A percentile compares a stretch with the other conserved stretches of the same genome.
These are phyloP conservation scores for Bonia amplexicaulis DNA, from an alignment of 176 grass and related monocot genomes.

Conservation along the genomic window DNA sequence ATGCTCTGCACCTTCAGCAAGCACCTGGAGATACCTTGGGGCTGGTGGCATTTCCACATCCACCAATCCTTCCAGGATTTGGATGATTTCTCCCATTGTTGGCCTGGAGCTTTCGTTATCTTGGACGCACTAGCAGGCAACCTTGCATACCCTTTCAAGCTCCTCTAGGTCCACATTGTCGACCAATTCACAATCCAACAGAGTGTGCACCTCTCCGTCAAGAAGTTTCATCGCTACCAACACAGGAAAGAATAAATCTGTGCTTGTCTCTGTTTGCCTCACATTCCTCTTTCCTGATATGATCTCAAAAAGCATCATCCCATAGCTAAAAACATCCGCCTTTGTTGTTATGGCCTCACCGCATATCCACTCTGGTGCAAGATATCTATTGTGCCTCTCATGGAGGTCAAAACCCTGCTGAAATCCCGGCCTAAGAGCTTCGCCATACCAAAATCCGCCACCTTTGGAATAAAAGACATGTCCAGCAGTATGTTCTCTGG, in stretches of 20 bases:
- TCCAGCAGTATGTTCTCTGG: conserved; percentile 35
- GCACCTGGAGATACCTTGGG: conserved; percentile 8
- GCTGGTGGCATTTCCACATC: neutral
- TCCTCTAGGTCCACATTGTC: neutral
- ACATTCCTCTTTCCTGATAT: neutral
- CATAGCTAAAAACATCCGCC: conserved; percentile 20
- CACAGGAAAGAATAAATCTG: neutral
- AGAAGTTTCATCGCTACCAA: conserved; percentile 4
- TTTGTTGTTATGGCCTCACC: conserved; percentile 1
- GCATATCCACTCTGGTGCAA: conserved; percentile 1
- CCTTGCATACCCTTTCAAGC: conserved; percentile 3
- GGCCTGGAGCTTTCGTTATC: neutral
- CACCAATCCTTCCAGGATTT: conserved; percentile 12
- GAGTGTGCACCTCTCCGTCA: neutral
- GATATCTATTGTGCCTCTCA: conserved; percentile 5
- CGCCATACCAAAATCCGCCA: conserved; percentile 7
- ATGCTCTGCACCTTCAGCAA: neutral
- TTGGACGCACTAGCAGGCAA: conserved; percentile 17
- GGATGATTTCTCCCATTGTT: neutral
- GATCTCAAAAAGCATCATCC: conserved; percentile 14
- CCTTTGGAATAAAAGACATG: conserved; percentile 2
- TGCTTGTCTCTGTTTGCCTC: neutral
- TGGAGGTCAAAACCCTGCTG: neutral
- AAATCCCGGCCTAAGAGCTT: conserved; percentile 11
- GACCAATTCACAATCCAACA: neutral